Base-by-base conservation (phyloP, 2,329 filamentous ascomycete genomes). In the Fusarium denticulatum region DNA sequence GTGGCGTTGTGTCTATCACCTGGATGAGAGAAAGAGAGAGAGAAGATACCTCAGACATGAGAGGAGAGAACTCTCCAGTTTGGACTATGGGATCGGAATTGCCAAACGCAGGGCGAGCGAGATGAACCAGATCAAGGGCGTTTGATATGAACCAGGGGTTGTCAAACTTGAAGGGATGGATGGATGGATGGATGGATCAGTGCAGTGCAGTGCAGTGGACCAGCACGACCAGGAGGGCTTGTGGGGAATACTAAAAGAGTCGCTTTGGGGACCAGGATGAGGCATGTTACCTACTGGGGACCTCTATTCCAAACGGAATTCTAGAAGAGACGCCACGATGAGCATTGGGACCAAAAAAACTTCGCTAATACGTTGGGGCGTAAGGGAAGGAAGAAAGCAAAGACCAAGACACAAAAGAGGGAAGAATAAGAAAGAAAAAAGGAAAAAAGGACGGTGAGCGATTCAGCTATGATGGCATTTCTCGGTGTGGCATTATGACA, bases 261-360 rank as follows among this genome's bases (percentile, higher is more conserved):
- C 62, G 64, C 65, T 74, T 61, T 65, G 55, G 58, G 36, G 32
- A 60, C 74, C 65, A 67, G 69, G 71, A 65, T 71, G 64, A 63
- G 65, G 71, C 75, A 65, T 69, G 67, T 42, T 56, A 46, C 67
- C 64, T 56, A 24, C 69, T 66, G 63, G 76, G 71, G 73, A 52
- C 68, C 64, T 73, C 73, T 71, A 68, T 78, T 78, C 76, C 70
- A 78, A 52, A 64, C 67, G 37, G 66, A 66, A 76, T 78, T 78
- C 76, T 78, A 78, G 76, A 78, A 78, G 69, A 75, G 73, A 37
- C 56, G 71, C 73, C 63, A 74, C 60, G 60, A 72, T 67, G 64
- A 47, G 39, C 32, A 63, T 70, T 68, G 52, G 43, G 46, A 46
- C 66, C 56, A 64, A 61, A 30, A 28, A 64, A 67, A 67, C 45